A percentile compares a stretch with the other conserved stretches of the same genome.
These are phyloP conservation scores for Tricholoma saponaceum DNA, from an alignment of 768 basidiomycete species.

Conservation along the genomic window DNA sequence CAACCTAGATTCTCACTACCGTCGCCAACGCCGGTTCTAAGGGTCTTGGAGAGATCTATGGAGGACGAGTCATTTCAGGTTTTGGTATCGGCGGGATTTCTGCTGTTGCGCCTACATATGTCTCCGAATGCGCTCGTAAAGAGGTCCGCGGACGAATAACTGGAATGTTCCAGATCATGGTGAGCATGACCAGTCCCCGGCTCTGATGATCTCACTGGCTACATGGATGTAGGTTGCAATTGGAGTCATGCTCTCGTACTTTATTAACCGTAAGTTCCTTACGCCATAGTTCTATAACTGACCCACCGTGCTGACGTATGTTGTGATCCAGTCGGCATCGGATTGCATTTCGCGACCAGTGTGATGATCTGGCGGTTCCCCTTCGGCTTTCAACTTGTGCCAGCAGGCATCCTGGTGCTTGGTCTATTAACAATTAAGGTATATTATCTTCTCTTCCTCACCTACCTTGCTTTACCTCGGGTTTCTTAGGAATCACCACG, in stretches of 20 bases:
- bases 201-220: not conserved
- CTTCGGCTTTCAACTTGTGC: constrained; percentile 78
- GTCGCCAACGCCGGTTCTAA: constrained; percentile 47
- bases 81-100: constrained; percentile 81
- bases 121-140: constrained; percentile 86
- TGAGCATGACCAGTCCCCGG: constrained; percentile 12
- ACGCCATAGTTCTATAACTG: not conserved
- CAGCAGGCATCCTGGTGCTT: constrained; percentile 65
- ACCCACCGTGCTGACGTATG: not conserved
- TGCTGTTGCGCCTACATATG: constrained; percentile 79
- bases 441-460: not conserved
- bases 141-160: constrained; percentile 83
- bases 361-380: constrained; percentile 65
- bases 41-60: constrained; percentile 73
- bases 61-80: constrained; percentile 76
- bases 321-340: constrained; percentile 49
- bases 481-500: constrained; percentile 63
- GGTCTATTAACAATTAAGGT: constrained; percentile 68
- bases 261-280: constrained; percentile 60
- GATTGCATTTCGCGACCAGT: constrained; percentile 45
- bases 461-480: not conserved
- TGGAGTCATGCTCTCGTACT: constrained; percentile 85
- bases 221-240: constrained; percentile 47
- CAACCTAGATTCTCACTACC: constrained; percentile 64
- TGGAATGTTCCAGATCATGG: constrained; percentile 85